A percentile compares a stretch with the other conserved stretches of the same genome.
These are phyloP conservation scores for Colletotrichum orbiculare DNA, from an alignment of 2,329 filamentous ascomycete species.

Conservation along the genomic window DNA sequence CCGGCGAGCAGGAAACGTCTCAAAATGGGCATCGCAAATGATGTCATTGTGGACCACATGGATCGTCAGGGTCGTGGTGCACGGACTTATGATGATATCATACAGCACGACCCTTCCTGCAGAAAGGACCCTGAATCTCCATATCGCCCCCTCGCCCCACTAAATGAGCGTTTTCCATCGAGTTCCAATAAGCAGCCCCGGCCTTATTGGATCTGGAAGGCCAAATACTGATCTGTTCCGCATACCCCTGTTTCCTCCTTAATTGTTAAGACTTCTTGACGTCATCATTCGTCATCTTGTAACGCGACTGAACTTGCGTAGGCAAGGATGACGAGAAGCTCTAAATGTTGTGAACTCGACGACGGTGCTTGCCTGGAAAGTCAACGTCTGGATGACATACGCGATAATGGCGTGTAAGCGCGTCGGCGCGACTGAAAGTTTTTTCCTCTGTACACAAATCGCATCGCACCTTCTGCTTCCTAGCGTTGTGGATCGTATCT, in stretches of 20 bases:
- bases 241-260: no score
- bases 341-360: conserved; percentile 39
- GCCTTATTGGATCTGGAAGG: neutral
- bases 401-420: conserved; percentile 91
- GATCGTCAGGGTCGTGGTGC: conserved; percentile 35
- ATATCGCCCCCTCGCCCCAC: neutral
- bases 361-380: conserved; percentile 73
- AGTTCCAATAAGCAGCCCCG: neutral
- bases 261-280: neutral
- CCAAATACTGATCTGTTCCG: no score
- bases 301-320: neutral
- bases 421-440: conserved; percentile 95
- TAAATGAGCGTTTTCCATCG: neutral
- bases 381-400: conserved; percentile 93
- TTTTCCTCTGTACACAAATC: conserved; percentile 95
- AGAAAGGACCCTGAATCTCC: conserved; percentile 32
- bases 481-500: conserved; percentile 95
- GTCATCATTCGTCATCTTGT: neutral
- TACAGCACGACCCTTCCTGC: conserved; percentile 29
- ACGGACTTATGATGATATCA: conserved; percentile 30
- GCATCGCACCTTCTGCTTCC: conserved; percentile 95
- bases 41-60: conserved; percentile 21
- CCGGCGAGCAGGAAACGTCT: neutral
- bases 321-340: neutral
- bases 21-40: neutral